Evolutionary conservation across 202 grass and related monocot species (phyloP).

Genomic region (Schoenoplectus triqueter): DNA sequence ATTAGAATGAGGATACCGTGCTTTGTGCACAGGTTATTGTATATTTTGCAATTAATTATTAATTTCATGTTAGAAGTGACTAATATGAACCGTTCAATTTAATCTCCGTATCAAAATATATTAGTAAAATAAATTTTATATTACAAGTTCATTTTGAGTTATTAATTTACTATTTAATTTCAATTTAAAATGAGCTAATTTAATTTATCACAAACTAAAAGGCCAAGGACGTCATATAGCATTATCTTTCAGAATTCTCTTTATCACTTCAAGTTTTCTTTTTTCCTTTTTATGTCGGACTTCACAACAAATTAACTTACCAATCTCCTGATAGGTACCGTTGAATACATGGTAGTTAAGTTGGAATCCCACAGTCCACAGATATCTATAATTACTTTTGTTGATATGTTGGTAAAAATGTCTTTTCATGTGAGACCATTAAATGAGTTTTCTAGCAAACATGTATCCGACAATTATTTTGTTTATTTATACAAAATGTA

Average conservation of each 20-base stretch:
- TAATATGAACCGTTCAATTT: no score
- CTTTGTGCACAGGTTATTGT: no score
- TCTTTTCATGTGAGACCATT: slow-evolving; percentile 21
- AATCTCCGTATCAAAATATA: no score
- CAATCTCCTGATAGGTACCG: slow-evolving; percentile 21
- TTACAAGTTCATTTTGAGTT: no score
- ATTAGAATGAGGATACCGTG: no score
- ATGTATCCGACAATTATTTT: slow-evolving; percentile 5
- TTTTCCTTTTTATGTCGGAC: background rate
- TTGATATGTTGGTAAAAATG: slow-evolving; percentile 21
- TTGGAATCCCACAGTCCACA: background rate
- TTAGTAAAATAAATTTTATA: no score
- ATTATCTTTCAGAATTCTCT: background rate
- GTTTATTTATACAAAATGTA: background rate
- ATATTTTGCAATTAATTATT: no score
- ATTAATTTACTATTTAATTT: no score
- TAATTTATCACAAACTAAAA: no score
- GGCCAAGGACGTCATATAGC: no score
- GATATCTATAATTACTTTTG: background rate
- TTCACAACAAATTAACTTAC: background rate
- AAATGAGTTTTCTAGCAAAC: slow-evolving; percentile 27
- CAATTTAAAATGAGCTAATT: no score
- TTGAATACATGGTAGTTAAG: background rate
- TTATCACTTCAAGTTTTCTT: background rate
- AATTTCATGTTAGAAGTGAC: no score